Conservation (phyloP, 192 early-diverging fungal genomes). For the Fimicolochytrium jonesii region DNA sequence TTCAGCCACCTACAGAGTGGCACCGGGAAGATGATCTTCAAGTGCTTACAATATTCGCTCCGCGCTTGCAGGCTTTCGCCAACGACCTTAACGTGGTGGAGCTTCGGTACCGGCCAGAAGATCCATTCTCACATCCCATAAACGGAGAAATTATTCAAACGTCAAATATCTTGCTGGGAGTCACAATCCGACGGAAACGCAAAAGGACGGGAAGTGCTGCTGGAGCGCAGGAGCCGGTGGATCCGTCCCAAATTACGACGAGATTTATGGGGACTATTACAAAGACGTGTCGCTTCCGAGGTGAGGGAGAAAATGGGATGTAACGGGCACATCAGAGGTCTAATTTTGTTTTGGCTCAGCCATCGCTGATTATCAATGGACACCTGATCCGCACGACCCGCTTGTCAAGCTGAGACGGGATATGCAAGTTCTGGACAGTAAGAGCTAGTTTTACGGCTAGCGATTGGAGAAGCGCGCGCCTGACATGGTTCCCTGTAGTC, state of each 20-base stretch:
- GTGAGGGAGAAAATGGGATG: slow-evolving; percentile 30
- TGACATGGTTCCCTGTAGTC: slow-evolving; percentile 24
- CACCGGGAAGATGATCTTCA: too few relatives aligned
- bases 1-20: too few relatives aligned
- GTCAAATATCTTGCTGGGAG: slow-evolving; percentile 56
- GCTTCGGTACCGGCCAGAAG: slow-evolving; percentile 46
- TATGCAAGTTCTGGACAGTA: slow-evolving; percentile 26
- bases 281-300: slow-evolving; percentile 62
- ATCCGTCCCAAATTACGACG: neutral
- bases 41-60: too few relatives aligned
- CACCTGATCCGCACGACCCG: slow-evolving; percentile 42
- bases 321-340: too few relatives aligned
- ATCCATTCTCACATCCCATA: slow-evolving; percentile 65
- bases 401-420: slow-evolving; percentile 40
- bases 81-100: slow-evolving; percentile 42
- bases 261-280: slow-evolving; percentile 45
- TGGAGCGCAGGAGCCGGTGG: too few relatives aligned
- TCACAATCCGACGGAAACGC: slow-evolving; percentile 40
- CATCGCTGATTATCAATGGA: slow-evolving; percentile 59
- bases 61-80: slow-evolving; percentile 40
- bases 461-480: neutral
- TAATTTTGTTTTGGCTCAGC: slow-evolving; percentile 26
- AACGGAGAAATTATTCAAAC: slow-evolving; percentile 55
- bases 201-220: neutral
- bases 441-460: neutral